Percentiles rank a stretch among this genome's conserved stretches.
phyloP scores from a whole-genome alignment of 1,284 basidiomycete genomes.

The Leucoagaricus sp. region DNA sequence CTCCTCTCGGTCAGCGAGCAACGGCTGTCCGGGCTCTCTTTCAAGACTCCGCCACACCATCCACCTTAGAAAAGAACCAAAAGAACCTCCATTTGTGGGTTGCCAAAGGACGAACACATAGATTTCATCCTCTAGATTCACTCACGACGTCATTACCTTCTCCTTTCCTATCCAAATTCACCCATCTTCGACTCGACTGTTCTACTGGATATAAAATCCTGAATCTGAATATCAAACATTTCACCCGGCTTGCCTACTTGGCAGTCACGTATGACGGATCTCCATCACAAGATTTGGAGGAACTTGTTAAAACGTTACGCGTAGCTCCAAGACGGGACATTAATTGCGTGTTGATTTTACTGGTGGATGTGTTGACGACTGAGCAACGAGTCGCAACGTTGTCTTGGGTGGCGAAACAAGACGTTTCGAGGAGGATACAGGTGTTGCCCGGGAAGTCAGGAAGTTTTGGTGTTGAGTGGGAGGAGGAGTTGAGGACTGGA shows the following conservation, averaged over 20 bases:
- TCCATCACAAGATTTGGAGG: background rate
- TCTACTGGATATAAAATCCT: slow-evolving; percentile 3
- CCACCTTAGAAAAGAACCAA: slow-evolving; percentile 1
- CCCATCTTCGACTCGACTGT: slow-evolving; percentile 2
- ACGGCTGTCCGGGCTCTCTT: background rate
- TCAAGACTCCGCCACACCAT: background rate
- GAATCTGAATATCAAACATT: slow-evolving; percentile 1
- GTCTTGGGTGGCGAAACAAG: background rate
- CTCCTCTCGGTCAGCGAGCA: background rate
- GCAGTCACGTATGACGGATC: slow-evolving; percentile 7
- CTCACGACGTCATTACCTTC: background rate
- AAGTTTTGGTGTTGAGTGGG: background rate
- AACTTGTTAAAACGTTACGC: background rate
- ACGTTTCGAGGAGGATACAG: background rate
- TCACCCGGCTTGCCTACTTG: background rate
- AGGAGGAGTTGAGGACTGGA: slow-evolving; percentile 4
- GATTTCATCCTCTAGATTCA: slow-evolving; percentile 1
- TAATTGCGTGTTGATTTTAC: background rate
- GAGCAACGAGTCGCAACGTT: background rate
- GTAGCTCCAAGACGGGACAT: background rate
- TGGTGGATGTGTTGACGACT: slow-evolving; percentile 2
- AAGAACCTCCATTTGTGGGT: slow-evolving; percentile 9
- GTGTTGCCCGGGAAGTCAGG: background rate
- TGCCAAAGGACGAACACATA: background rate
- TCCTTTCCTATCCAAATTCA: slow-evolving; percentile 4